Base-by-base conservation (phyloP, 179 eudicot genomes). In the Sideroxylon spinosum region DNA sequence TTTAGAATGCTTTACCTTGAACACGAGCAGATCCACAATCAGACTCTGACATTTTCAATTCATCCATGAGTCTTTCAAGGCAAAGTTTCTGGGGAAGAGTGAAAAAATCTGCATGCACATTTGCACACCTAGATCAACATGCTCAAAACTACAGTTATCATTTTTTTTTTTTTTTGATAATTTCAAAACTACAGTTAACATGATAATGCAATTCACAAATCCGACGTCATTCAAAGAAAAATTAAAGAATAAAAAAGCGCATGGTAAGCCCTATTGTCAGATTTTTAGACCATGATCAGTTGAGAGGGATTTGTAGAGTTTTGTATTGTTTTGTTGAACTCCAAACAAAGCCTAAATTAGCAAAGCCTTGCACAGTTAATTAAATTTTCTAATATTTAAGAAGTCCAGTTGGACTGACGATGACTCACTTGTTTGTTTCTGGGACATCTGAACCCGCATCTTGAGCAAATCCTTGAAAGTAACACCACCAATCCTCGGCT, bases 1-100 rank as follows among this genome's bases (percentile, higher is more conserved):
- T 60, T 50, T 50, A 73, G 46, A 71, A 20, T 52, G 63, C 44
- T 77, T 81, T 88, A 95, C 99, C 89, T 87, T 95, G 99, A 82
- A 93, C 99, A 67, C 94, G 97, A 84, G 97, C 78, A 76, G 99
- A 95, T 77, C 99, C 99, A 85, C 98, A 95, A 82, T 95, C 99
- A 73, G 99, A 88, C 73, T 93, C 99, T 7, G 91, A 88, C 89
- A 91, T 88, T 84, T 93, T 95, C 76, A 93, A 93, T 81, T 93
- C 97, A 53, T 95, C 95, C 79, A 97, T 89, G 23, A 95, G 90
- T 75, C 81, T 86, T 73, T 87, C 81, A 78, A 95, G 90, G 86
- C 91, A 88, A 68, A 93, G 69, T 90, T 91, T 93, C 81, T 5
- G 6, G 23, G n/a, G 25, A 60, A 60, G 25, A 60, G 2, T n/a